Conservation (phyloP, 208 protist species). For the Acanthamoeba sp. region DNA sequence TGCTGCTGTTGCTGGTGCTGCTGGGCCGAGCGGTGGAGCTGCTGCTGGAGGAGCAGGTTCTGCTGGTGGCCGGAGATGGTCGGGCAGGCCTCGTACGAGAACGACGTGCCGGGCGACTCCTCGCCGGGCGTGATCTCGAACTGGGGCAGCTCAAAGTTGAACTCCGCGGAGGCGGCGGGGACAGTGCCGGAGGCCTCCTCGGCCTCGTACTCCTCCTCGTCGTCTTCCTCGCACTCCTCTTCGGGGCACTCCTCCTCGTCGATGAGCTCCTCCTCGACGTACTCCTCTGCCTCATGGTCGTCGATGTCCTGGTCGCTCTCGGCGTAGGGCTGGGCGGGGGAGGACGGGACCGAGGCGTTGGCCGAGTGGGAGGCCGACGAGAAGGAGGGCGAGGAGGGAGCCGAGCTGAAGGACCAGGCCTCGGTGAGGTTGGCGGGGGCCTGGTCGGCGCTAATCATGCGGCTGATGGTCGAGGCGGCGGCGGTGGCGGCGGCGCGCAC, state of each 20-base stretch:
- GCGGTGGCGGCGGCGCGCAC: slow-evolving; percentile 34
- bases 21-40: background rate
- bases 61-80: slow-evolving; percentile 26
- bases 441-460: slow-evolving; percentile 58
- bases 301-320: background rate
- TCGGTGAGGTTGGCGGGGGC: slow-evolving; percentile 40
- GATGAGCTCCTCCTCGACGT: background rate
- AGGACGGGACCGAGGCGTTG: background rate
- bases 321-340: slow-evolving; percentile 7
- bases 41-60: slow-evolving; percentile 55
- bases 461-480: slow-evolving; percentile 54
- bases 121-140: slow-evolving; percentile 41
- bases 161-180: background rate
- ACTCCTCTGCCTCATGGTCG: background rate
- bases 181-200: background rate
- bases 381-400: slow-evolving; percentile 31
- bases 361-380: background rate
- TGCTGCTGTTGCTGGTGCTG: background rate
- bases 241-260: background rate
- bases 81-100: slow-evolving; percentile 22
- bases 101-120: slow-evolving; percentile 52
- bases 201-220: background rate
- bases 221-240: background rate
- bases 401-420: slow-evolving; percentile 68
- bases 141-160: slow-evolving; percentile 60